Conservation (phyloP, 352 stramenopile species). For the Globisporangium canariense region DNA sequence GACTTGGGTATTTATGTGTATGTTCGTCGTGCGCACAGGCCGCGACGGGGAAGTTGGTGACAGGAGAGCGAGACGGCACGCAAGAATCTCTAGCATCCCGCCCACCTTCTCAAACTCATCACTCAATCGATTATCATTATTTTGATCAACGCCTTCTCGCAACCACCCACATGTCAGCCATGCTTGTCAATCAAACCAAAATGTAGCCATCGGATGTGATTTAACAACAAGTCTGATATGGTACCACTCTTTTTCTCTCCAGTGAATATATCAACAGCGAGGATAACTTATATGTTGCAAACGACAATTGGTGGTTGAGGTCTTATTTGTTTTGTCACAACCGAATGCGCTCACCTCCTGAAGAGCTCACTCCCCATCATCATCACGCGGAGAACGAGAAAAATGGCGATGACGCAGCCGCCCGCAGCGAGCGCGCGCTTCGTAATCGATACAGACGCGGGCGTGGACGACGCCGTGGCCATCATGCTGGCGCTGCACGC, state of each 20-base stretch:
- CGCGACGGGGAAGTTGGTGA: not conserved
- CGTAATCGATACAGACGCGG: constrained; percentile 76
- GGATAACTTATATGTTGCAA: not conserved
- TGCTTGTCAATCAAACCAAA: not conserved
- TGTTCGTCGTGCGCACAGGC: constrained; percentile 2
- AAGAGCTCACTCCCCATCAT: not conserved
- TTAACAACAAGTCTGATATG: constrained; percentile 1
- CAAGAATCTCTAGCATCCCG: not conserved
- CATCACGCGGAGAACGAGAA: not conserved
- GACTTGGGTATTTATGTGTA: constrained; percentile 3
- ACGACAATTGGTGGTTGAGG: not conserved
- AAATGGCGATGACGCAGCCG: not conserved
- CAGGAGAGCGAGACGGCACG: not conserved
- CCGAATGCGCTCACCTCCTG: not conserved
- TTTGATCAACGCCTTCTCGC: not conserved
- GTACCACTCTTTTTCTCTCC: not conserved
- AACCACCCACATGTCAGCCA: not conserved
- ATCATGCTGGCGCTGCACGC: constrained; percentile 71
- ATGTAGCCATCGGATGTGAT: not conserved
- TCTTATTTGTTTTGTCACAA: not conserved
- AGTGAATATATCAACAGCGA: not conserved
- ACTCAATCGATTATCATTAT: not conserved
- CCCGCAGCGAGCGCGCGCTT: constrained; percentile 29
- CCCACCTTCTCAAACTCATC: not conserved
- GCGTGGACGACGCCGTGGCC: constrained; percentile 74